Base-by-base conservation (phyloP, 176 grass and related monocot species). In the Carex littledalei region DNA sequence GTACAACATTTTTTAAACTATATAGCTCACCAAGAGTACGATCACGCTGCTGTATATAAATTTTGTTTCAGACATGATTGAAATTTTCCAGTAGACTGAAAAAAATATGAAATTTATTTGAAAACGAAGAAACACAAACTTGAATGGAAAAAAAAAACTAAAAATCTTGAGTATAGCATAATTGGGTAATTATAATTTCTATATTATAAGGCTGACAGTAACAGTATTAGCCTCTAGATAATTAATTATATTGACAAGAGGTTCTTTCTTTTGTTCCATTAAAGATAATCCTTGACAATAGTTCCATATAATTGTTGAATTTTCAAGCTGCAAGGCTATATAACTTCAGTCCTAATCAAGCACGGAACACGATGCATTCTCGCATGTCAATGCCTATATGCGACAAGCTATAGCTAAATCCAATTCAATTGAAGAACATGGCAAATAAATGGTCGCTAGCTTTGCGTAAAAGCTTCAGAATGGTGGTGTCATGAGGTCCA, bases 351-450 rank as follows among this genome's bases (percentile, higher is more conserved):
- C 61, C 60, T 45, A 67, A 83, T 83, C 62, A 83, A 68, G 62
- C 62, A 83, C 61, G 45, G 43, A 83, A 54, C 32, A 66, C 60
- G 63, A 83, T 14, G 81, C 21, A 34, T 68, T 83, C 62, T 26
- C 74, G 24, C 50, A 78, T 78, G 74, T 57, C 74, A 18, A 78
- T 78, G 74, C 52, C 10, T 57, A 17, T 31, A 32, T 16, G 24
- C 47, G 17, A 77, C 49, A 78, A 17, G 50, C 24, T 53, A 45
- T 81, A 16, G n/a, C 80, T 22, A 83, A 3, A 43, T 52, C 63
- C 12, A 67, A 83, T 83, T 83, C 63, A 68, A 35, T 83, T 83
- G 63, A 68, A 11, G 81, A 83, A 83, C 81, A 68, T 83, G 79
- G 81, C 59, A 68, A 83, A 68, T 83, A 83, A 83, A 83, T 83